Evolutionary conservation across 805 yeast species (phyloP).

Genomic region (Starmerella floris): DNA sequence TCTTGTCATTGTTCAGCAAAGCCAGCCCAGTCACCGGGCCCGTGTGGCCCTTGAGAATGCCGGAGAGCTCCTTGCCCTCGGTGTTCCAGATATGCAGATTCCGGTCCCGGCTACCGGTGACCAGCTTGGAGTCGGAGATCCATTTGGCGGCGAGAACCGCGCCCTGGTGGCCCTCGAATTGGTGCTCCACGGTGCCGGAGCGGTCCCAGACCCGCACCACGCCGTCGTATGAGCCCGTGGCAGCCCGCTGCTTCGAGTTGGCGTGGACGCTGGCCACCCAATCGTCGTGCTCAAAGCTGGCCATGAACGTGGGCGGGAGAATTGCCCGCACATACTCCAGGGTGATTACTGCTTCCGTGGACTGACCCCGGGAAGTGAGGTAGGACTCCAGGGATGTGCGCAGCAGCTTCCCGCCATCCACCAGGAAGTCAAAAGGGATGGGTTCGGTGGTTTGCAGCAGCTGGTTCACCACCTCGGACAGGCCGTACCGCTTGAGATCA

Average conservation of each 20-base stretch:
- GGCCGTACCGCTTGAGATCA: slow-evolving; percentile 72
- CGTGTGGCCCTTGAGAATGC: slow-evolving; percentile 79
- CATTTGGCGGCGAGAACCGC: slow-evolving; percentile 74
- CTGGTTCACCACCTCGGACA: slow-evolving; percentile 91
- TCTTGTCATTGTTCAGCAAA: slow-evolving; percentile 30
- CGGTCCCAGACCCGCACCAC: slow-evolving; percentile 78
- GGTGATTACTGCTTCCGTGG: slow-evolving; percentile 64
- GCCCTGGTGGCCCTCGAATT: slow-evolving; percentile 77
- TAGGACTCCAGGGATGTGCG: slow-evolving; percentile 72
- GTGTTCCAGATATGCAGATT: slow-evolving; percentile 69
- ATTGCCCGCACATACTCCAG: slow-evolving; percentile 87
- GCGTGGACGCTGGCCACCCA: slow-evolving; percentile 74
- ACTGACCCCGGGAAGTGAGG: slow-evolving; percentile 58
- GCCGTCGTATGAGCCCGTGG: slow-evolving; percentile 91
- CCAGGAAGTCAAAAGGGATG: slow-evolving; percentile 83
- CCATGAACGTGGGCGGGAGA: slow-evolving; percentile 83
- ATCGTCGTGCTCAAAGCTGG: slow-evolving; percentile 82
- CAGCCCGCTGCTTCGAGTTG: slow-evolving; percentile 38
- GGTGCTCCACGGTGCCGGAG: slow-evolving; percentile 67
- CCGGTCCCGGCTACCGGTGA: slow-evolving; percentile 81
- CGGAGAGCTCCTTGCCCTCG: slow-evolving; percentile 44
- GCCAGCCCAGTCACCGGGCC: slow-evolving; percentile 73
- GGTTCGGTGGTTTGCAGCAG: slow-evolving; percentile 47
- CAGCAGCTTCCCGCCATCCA: slow-evolving; percentile 79
- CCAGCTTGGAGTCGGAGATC: slow-evolving; percentile 59